Evolutionary conservation across 179 eudicot species (phyloP), one percentile per base, ranked within the genome.

Genomic region (Spergularia azorica): DNA sequence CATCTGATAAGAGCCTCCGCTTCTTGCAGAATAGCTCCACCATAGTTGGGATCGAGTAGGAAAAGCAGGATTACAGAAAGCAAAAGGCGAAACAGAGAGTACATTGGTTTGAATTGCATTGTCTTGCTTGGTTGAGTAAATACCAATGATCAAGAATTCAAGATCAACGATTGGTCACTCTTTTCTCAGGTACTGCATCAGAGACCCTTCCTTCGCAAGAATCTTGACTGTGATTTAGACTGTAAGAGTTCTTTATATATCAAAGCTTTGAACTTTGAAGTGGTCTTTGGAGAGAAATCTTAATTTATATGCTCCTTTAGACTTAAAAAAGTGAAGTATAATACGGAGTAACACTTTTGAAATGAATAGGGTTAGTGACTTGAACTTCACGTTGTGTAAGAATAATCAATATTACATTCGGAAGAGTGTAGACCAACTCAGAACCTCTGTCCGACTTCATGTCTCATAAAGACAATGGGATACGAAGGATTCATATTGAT

Each of bases 1-100:
- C 92, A 87, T 70, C 71, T 76, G 59, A 89, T 66, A 1, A 89
- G 92, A 59, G 88, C 80, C n/a, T 76, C 74, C 6, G 82, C 84
- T 82, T 88, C 89, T 73, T 80, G 77, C 13, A 46, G 50, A 73
- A 68, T 56, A 67, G 81, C 77, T 65, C 76, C 46, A 62, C 57
- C 69, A 54, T 21, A 52, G 59, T 56, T 43, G 50, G n/a, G 26
- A 48, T 63, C 26, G n/a, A 75, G 55, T 21, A 77, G 9, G 62
- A 68, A 79, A 20, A 68, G 2, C 51, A 79, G 16, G 13, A 18
- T 14, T 60, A 61, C 60, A 17, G 56, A 55, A 60, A 74, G 57
- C 4, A 74, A 55, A 39, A 77, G 18, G 36, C 65, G 69, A 70
- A 78, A 55, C 41, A 69, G 61, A 61, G 74, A 51, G 70, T 26